A percentile compares a stretch with the other conserved stretches of the same genome.
Evolutionary conservation across 2,329 filamentous ascomycete species (phyloP).

Genomic region (Trichoderma harzianum): DNA sequence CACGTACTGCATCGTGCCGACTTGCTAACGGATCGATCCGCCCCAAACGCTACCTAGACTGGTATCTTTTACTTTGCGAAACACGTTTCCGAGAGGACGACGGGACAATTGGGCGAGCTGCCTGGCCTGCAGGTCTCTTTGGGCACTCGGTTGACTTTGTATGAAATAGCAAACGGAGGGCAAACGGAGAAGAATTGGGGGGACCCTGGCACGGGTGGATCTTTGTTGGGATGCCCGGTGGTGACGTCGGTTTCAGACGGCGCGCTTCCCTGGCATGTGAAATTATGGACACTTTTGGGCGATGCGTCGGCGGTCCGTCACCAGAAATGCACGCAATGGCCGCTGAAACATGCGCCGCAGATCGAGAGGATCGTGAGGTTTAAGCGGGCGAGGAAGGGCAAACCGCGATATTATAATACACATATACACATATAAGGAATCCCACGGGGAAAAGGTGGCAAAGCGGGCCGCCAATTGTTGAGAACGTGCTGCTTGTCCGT

Average conservation of each 20-base stretch:
- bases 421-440: background rate
- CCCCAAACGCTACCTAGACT: no score
- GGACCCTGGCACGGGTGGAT: constrained; percentile 4
- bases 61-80: no score
- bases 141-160: constrained; percentile 6
- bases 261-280: constrained; percentile 14
- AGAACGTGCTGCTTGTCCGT: constrained; percentile 16
- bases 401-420: background rate
- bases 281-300: constrained; percentile 4
- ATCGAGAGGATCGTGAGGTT: background rate
- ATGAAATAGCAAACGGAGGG: background rate
- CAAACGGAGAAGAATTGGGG: constrained; percentile 10
- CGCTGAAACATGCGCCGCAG: background rate
- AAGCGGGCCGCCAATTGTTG: constrained; percentile 15
- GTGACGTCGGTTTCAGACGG: constrained; percentile 18
- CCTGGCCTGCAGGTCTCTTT: background rate
- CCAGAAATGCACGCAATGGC: background rate
- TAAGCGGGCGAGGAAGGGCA: background rate
- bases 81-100: background rate
- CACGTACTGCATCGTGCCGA: constrained; percentile 88
- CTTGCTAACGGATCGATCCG: background rate
- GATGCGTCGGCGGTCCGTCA: background rate
- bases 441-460: background rate
- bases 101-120: constrained; percentile 1
- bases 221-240: constrained; percentile 12